phyloP scores from a whole-genome alignment of 805 yeast species.

The Candida vaughaniae region DNA sequence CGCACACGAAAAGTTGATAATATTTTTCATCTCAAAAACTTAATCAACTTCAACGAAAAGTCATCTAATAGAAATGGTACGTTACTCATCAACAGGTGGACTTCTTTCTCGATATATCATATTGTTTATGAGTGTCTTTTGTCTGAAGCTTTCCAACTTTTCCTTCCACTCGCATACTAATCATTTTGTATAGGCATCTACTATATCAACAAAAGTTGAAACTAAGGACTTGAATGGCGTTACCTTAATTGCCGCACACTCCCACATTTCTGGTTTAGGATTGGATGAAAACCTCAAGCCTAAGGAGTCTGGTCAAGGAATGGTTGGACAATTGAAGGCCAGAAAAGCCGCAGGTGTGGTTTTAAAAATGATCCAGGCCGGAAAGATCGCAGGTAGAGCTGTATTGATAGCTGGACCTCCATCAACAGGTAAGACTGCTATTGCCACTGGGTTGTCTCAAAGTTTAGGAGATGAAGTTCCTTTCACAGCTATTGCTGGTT shows the following conservation, averaged over 20 bases:
- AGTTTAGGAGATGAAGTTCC: slow-evolving; percentile 80
- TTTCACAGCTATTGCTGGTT: slow-evolving; percentile 91
- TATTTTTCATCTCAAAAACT: slow-evolving; percentile 1
- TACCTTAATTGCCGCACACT: slow-evolving; percentile 92
- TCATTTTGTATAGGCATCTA: slow-evolving; percentile 15
- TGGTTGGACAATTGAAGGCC: slow-evolving; percentile 96
- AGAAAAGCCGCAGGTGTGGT: slow-evolving; percentile 95
- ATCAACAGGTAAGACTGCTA: slow-evolving; percentile 97
- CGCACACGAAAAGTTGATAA: not conserved
- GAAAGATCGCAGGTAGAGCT: slow-evolving; percentile 95
- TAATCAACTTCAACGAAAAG: not conserved
- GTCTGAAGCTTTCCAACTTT: too few relatives aligned
- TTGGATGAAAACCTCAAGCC: slow-evolving; percentile 89
- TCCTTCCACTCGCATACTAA: too few relatives aligned
- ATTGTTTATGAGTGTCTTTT: too few relatives aligned
- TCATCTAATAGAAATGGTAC: slow-evolving; percentile 1
- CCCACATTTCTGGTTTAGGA: slow-evolving; percentile 97
- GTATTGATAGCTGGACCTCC: slow-evolving; percentile 97
- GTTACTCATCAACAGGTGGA: too few relatives aligned
- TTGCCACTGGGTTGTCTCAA: slow-evolving; percentile 90
- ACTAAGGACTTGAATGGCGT: slow-evolving; percentile 43
- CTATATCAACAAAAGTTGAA: slow-evolving; percentile 33
- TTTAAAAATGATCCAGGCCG: slow-evolving; percentile 88
- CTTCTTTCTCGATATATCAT: too few relatives aligned
- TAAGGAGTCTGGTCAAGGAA: slow-evolving; percentile 76